These are phyloP conservation scores for Sugiyamaella mastotermitis DNA, from an alignment of 805 yeast genomes.

Conservation along the genomic window DNA sequence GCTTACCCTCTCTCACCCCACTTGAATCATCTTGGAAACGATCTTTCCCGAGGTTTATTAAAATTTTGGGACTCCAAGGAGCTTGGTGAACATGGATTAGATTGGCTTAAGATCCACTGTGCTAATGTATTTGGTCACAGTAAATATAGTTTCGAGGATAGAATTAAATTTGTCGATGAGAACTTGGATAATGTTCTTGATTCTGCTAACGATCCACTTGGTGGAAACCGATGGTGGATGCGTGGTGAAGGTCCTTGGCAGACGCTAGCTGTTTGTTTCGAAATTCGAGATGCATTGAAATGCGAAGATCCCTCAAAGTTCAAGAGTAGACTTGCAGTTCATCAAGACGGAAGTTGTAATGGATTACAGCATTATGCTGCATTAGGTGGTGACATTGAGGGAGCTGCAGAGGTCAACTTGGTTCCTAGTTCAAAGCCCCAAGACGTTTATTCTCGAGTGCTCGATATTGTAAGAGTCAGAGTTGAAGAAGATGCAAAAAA, in stretches of 20 bases:
- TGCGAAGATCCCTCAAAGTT: conserved; percentile 44
- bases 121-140: conserved; percentile 56
- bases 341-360: conserved; percentile 64
- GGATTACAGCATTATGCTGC: conserved; percentile 70
- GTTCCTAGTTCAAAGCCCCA: conserved; percentile 51
- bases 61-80: conserved; percentile 54
- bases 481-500: conserved; percentile 43
- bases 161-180: conserved; percentile 44
- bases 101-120: conserved; percentile 57
- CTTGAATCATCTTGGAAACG: conserved; percentile 57
- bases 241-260: conserved; percentile 61
- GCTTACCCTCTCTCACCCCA: conserved; percentile 63
- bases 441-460: conserved; percentile 55
- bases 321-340: conserved; percentile 50
- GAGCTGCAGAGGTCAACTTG: conserved; percentile 57
- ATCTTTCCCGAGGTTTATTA: conserved; percentile 51
- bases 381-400: conserved; percentile 61
- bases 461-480: conserved; percentile 39
- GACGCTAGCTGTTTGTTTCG: conserved; percentile 50
- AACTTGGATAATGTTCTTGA: conserved; percentile 39
- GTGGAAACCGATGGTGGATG: conserved; percentile 49
- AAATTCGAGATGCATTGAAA: conserved; percentile 43
- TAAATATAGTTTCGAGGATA: conserved; percentile 46
- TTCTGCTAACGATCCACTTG: conserved; percentile 44
- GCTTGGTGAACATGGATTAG: conserved; percentile 46